Conservation (phyloP, 83 land plant species). For the Picea abies region DNA sequence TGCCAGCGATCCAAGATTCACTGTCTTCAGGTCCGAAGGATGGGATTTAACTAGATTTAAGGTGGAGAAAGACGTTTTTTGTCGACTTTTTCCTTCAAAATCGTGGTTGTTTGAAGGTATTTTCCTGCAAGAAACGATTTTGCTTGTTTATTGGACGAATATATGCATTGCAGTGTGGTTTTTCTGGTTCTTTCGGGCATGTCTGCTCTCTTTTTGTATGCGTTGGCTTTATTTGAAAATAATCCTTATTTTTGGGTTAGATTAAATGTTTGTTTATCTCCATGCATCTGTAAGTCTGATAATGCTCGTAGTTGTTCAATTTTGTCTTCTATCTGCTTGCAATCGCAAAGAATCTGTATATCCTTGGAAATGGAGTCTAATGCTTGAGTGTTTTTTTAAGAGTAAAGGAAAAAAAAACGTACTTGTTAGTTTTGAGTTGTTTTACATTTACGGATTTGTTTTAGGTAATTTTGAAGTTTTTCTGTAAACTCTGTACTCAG, state of each 20-base stretch:
- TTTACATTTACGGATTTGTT: background rate
- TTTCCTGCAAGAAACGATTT: too few species aligned
- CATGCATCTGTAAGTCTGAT: background rate
- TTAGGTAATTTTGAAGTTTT: background rate
- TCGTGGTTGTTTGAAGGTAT: too few species aligned
- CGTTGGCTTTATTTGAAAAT: background rate
- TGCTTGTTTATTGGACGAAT: too few species aligned
- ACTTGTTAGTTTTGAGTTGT: background rate
- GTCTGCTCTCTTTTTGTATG: background rate
- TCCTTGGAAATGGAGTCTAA: background rate
- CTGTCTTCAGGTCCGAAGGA: background rate
- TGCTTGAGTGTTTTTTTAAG: background rate
- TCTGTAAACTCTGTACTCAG: too few species aligned
- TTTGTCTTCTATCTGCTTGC: background rate
- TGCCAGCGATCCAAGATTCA: background rate
- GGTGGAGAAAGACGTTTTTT: background rate
- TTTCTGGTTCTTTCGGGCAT: background rate
- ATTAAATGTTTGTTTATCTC: background rate
- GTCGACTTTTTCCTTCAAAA: background rate
- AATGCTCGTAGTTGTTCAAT: background rate
- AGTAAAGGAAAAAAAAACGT: background rate
- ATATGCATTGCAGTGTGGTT: background rate
- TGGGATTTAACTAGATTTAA: background rate
- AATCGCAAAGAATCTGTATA: background rate
- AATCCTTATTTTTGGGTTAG: background rate